A percentile compares a stretch with the other conserved stretches of the same genome.
Evolutionary conservation across 768 basidiomycete genomes (phyloP).

Genomic region (Lactifluus echinatus): DNA sequence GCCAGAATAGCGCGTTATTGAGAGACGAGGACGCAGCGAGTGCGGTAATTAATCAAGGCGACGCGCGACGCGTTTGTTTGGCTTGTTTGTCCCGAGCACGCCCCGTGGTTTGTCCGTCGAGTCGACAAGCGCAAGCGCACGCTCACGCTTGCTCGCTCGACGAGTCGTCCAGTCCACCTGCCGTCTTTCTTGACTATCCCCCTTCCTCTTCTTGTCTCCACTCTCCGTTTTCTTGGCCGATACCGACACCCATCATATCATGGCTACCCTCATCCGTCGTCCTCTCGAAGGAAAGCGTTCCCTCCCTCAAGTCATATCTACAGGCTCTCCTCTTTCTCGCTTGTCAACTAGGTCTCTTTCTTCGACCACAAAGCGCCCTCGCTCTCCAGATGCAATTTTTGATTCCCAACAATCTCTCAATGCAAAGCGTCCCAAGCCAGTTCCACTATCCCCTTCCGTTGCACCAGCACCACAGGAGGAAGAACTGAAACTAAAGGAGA

Average conservation of each 20-base stretch:
- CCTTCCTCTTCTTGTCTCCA: background rate
- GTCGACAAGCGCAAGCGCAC: no score
- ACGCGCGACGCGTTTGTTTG: slow-evolving; percentile 23
- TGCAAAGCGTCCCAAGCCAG: slow-evolving; percentile 16
- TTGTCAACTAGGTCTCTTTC: slow-evolving; percentile 13
- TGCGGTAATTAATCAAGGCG: background rate
- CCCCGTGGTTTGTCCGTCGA: no score
- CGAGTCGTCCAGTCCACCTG: no score
- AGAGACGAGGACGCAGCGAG: background rate
- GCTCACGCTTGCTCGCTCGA: no score
- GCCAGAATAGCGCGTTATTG: no score
- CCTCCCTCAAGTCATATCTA: slow-evolving; percentile 16
- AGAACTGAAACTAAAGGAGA: slow-evolving; percentile 16
- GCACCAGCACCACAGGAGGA: slow-evolving; percentile 12
- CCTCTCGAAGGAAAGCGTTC: slow-evolving; percentile 20
- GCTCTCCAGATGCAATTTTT: slow-evolving; percentile 18
- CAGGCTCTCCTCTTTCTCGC: slow-evolving; percentile 13
- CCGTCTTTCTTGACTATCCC: slow-evolving; percentile 5
- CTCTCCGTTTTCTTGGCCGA: background rate
- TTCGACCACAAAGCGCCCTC: slow-evolving; percentile 14
- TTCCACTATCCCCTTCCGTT: slow-evolving; percentile 11
- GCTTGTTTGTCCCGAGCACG: slow-evolving; percentile 4
- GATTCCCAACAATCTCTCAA: slow-evolving; percentile 17
- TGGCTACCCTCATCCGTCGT: slow-evolving; percentile 18
- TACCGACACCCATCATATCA: background rate